Percentiles rank a stretch among this genome's conserved stretches.
phyloP scores from a whole-genome alignment of 2,329 filamentous ascomycete genomes.

The Zymoseptoria pseudotritici region DNA sequence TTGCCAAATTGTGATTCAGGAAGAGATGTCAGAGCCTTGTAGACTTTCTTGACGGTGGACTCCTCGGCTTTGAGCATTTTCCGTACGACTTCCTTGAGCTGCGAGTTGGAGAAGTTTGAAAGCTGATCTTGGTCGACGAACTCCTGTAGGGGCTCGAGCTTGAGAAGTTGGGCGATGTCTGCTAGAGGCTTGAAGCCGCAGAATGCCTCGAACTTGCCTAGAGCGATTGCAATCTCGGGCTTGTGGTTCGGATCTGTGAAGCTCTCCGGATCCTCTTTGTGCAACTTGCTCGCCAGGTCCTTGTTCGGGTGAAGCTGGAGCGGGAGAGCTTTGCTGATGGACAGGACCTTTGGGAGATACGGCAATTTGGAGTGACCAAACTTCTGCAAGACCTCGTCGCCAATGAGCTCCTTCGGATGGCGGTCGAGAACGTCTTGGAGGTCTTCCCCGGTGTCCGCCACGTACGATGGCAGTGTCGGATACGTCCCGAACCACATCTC shows the following conservation, averaged over 20 bases:
- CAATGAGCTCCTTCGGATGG: conserved; percentile 56
- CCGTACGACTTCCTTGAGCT: conserved; percentile 50
- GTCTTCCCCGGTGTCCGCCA: conserved; percentile 54
- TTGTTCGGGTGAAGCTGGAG: conserved; percentile 71
- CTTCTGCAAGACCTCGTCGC: conserved; percentile 52
- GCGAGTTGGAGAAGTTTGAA: conserved; percentile 56
- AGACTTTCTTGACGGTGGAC: conserved; percentile 45
- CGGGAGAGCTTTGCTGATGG: conserved; percentile 66
- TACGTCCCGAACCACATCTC: conserved; percentile 74
- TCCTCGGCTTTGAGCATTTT: conserved; percentile 49
- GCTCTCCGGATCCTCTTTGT: conserved; percentile 55
- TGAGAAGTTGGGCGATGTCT: conserved; percentile 53
- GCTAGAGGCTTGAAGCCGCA: conserved; percentile 63
- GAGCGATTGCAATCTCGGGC: conserved; percentile 68
- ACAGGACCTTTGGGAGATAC: conserved; percentile 68
- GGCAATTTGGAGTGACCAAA: conserved; percentile 59
- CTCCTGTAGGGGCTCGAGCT: conserved; percentile 46
- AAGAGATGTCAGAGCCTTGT: conserved; percentile 45
- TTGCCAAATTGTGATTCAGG: conserved; percentile 44
- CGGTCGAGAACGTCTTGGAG: conserved; percentile 58
- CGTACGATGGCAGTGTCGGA: conserved; percentile 59
- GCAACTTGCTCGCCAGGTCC: conserved; percentile 55
- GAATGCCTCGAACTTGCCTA: conserved; percentile 67
- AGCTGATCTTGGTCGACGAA: conserved; percentile 41
- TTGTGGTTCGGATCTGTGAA: conserved; percentile 72